These are phyloP conservation scores for Claviceps lovelessii DNA, from an alignment of 2,329 filamentous ascomycete species.

Conservation along the genomic window DNA sequence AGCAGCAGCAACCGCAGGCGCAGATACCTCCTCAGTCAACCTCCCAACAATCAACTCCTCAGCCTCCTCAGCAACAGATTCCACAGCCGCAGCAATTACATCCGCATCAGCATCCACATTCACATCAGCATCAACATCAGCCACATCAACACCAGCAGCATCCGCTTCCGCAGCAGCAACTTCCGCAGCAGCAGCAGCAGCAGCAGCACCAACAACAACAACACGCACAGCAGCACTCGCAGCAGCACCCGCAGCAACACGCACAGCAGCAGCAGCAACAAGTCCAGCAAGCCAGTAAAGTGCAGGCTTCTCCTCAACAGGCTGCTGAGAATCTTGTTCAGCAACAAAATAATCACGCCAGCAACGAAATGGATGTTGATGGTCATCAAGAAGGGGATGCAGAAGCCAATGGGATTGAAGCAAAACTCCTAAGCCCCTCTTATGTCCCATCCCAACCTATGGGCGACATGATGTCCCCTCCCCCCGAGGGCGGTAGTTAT, in stretches of 20 bases:
- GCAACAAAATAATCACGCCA: conserved; percentile 27
- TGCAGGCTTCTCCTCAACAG: conserved; percentile 17
- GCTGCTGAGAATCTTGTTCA: conserved; percentile 23
- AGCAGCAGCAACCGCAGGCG: conserved; percentile 7
- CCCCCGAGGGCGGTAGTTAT: conserved; percentile 50
- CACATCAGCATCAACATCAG: conserved; percentile 10
- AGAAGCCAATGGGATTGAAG: conserved; percentile 28
- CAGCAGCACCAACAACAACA: conserved; percentile 17
- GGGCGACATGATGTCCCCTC: conserved; percentile 47
- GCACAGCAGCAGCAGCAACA: conserved; percentile 19
- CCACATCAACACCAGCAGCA: conserved; percentile 11
- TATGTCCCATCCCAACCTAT: conserved; percentile 40
- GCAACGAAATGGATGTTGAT: conserved; percentile 40
- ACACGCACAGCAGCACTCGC: background rate
- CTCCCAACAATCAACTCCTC: conserved; percentile 10
- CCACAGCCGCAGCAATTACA: conserved; percentile 5
- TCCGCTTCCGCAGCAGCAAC: conserved; percentile 4
- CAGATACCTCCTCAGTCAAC: conserved; percentile 5
- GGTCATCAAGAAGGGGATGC: conserved; percentile 33
- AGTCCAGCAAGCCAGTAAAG: conserved; percentile 20
- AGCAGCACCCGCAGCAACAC: background rate
- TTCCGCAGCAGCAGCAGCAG: conserved; percentile 8
- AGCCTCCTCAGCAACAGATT: conserved; percentile 13
- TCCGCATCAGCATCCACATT: conserved; percentile 12
- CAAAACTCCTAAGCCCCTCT: conserved; percentile 33